Evolutionary conservation across 2,329 filamentous ascomycete genomes (phyloP).

Genomic region (Colletotrichum sp.): DNA sequence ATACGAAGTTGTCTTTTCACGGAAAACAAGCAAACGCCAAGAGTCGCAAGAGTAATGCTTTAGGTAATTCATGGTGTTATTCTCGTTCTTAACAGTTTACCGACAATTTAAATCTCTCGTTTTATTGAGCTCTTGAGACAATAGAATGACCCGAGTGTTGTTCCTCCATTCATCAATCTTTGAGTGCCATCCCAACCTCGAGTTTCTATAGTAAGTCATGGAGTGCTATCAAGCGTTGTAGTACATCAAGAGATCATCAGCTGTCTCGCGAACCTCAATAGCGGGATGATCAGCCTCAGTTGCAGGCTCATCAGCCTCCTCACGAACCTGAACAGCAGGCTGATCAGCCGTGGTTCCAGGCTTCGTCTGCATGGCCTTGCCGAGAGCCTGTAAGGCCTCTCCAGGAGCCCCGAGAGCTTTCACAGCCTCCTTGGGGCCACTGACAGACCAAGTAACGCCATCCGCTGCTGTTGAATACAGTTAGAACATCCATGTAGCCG

Average conservation of each 20-base stretch:
- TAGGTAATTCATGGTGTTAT: background rate
- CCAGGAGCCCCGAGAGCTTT: background rate
- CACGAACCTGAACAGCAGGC: background rate
- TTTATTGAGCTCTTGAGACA: background rate
- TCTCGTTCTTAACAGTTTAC: background rate
- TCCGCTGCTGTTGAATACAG: background rate
- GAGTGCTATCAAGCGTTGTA: background rate
- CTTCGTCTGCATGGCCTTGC: background rate
- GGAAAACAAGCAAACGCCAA: background rate
- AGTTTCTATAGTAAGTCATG: background rate
- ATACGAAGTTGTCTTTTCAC: background rate
- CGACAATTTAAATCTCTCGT: background rate
- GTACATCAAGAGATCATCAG: background rate
- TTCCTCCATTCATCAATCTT: background rate
- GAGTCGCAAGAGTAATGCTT: background rate
- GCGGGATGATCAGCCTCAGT: background rate
- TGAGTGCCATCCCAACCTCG: background rate
- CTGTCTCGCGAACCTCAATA: background rate
- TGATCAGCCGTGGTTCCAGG: background rate
- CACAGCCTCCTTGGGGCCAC: background rate
- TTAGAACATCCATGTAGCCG: background rate
- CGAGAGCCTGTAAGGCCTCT: background rate
- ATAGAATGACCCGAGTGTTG: background rate
- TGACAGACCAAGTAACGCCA: background rate
- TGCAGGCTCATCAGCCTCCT: background rate